A percentile compares a stretch with the other conserved stretches of the same genome.
phyloP scores from a whole-genome alignment of 1,284 basidiomycete species.

The Earliella scabrosa region DNA sequence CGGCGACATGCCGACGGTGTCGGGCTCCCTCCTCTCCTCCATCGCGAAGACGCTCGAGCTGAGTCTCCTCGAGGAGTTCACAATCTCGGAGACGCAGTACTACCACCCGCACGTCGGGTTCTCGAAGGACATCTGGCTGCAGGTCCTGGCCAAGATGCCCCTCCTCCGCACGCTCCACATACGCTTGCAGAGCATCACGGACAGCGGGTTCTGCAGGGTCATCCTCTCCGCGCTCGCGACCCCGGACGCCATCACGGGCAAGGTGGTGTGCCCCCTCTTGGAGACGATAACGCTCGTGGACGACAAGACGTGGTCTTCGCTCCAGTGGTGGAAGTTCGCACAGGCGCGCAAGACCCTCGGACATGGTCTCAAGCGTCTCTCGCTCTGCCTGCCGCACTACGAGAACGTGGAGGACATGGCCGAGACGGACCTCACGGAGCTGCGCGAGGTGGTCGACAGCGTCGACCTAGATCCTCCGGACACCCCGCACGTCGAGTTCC shows the following conservation, averaged over 20 bases:
- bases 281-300: conserved; percentile 32
- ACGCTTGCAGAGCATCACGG: conserved; percentile 30
- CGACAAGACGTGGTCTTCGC: conserved; percentile 37
- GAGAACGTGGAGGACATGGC: conserved; percentile 36
- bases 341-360: conserved; percentile 28
- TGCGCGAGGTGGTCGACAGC: conserved; percentile 30
- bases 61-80: conserved; percentile 33
- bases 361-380: conserved; percentile 31
- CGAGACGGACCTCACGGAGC: conserved; percentile 33
- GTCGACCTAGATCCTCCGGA: conserved; percentile 35
- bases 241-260: conserved; percentile 26
- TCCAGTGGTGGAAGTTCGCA: conserved; percentile 35
- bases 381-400: conserved; percentile 34
- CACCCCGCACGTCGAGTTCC: conserved; percentile 25
- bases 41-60: conserved; percentile 32
- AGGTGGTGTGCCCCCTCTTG: conserved; percentile 29
- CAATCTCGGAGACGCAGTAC: conserved; percentile 31
- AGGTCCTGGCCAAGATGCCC: conserved; percentile 34
- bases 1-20: conserved; percentile 35
- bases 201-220: conserved; percentile 34
- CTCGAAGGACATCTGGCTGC: conserved; percentile 30
- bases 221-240: conserved; percentile 33
- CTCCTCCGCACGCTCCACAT: conserved; percentile 32
- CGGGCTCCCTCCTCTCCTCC: conserved; percentile 31
- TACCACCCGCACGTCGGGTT: conserved; percentile 32